Base-by-base conservation (phyloP, 1,284 basidiomycete genomes). In the Coniferiporia weirii region DNA sequence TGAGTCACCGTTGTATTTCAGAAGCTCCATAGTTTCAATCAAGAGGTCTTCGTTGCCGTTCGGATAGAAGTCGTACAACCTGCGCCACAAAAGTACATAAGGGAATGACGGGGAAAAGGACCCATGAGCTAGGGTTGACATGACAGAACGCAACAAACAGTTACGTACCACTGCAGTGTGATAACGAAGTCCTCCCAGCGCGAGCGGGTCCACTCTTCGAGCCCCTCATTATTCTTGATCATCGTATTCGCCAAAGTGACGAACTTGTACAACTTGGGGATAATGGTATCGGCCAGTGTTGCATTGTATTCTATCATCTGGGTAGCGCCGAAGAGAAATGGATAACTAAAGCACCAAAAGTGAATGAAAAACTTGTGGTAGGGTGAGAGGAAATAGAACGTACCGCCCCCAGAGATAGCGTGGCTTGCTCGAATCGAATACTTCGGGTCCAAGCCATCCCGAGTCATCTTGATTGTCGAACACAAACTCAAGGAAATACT, bases 181-280 rank as follows among this genome's bases (percentile, higher is more conserved):
- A 81, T 78, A 43, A 80, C 78, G 64, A 81, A 82, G 63, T 83
- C 81, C 66, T 82, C 79, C 81, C 80, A 83, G 38, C 82, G 77
- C 0, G 81, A 80, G 45, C 72, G 71, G 10, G 78, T 71, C 81
- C 81, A 83, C n/a, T 73, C 68, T 27, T 82, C 81, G 8, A 81
- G 73, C 17, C 81, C 82, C 64, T 76, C 65, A 17, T 77, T 78
- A 51, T 75, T 73, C 59, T 78, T 74, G 46, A 83, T 70, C 81
- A 83, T 83, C 8, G 70, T 73, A 64, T 83, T 82, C 34, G 82
- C 80, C n/a, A 83, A 66, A 8, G 68, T 65, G 17, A 82, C 78
- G 56, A 83, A 83, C 60, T 77, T 80, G 66, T 81, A 71, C 59
- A 82, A 61, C 4, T 79, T 77, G 12, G 71, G 71, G 10, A 82